Evolutionary conservation across 1,284 basidiomycete species (phyloP).

Genomic region (Papiliotrema terrestris): DNA sequence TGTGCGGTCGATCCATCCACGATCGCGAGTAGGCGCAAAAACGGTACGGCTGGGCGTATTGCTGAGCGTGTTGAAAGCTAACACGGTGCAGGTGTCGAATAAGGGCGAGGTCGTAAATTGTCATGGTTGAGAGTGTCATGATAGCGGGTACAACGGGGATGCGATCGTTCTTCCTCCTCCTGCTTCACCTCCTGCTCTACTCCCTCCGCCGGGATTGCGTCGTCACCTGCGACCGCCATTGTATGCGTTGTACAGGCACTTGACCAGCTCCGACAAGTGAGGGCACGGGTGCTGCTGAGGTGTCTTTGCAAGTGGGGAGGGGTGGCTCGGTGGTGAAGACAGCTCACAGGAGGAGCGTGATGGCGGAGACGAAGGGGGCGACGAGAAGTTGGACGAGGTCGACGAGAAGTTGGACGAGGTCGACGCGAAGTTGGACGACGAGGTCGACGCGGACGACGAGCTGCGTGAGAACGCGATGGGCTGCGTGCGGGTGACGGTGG

Average conservation of each 20-base stretch:
- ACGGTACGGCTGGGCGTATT: no score
- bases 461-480: neutral
- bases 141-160: neutral
- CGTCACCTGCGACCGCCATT: neutral
- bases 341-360: conserved; percentile 7
- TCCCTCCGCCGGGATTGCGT: no score
- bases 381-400: conserved; percentile 3
- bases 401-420: conserved; percentile 2
- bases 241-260: conserved; percentile 28
- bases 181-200: neutral
- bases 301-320: neutral
- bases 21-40: no score
- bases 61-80: no score
- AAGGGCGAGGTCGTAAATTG: no score
- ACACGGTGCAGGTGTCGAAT: no score
- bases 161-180: neutral
- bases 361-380: conserved; percentile 6
- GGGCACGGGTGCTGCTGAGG: conserved; percentile 33
- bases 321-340: conserved; percentile 8
- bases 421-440: conserved; percentile 7
- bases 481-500: neutral
- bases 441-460: neutral
- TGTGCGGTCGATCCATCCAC: no score
- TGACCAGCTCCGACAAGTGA: conserved; percentile 36
- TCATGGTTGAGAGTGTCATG: neutral